phyloP scores from a whole-genome alignment of 108 stramenopile genomes.

The Pseudonitzschia multiseries region DNA sequence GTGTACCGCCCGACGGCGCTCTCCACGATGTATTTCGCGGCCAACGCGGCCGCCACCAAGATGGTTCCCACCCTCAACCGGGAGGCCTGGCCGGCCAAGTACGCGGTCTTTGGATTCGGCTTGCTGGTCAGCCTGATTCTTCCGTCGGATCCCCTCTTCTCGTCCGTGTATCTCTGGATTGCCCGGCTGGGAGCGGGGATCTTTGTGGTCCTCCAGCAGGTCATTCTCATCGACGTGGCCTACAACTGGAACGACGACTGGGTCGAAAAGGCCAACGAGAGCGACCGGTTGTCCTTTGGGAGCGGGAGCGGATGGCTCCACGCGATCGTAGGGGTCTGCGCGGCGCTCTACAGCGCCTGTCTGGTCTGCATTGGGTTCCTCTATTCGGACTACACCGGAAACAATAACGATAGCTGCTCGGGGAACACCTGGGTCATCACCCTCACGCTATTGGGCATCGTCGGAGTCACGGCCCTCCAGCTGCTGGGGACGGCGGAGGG shows the following conservation, averaged over 20 bases:
- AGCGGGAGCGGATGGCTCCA: constrained; percentile 68
- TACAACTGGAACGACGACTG: constrained; percentile 87
- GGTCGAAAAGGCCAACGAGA: constrained; percentile 75
- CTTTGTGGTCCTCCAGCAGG: constrained; percentile 76
- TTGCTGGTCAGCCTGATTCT: constrained; percentile 32
- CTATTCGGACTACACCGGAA: constrained; percentile 64
- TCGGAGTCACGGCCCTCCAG: constrained; percentile 68
- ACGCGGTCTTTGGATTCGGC: constrained; percentile 57
- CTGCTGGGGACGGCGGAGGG: constrained; percentile 71
- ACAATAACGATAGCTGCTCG: constrained; percentile 45
- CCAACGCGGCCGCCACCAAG: constrained; percentile 56
- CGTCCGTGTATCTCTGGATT: constrained; percentile 60
- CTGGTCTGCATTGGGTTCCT: constrained; percentile 72
- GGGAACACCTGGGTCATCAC: constrained; percentile 80
- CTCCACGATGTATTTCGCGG: constrained; percentile 62
- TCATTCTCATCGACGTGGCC: constrained; percentile 85
- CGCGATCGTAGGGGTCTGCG: constrained; percentile 65
- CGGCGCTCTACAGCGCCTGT: constrained; percentile 51
- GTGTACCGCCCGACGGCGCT: constrained; percentile 77
- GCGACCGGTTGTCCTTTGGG: constrained; percentile 71
- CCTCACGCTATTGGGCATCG: constrained; percentile 74
- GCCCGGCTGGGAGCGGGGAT: constrained; percentile 64
- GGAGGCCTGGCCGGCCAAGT: constrained; percentile 83
- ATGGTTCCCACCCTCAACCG: constrained; percentile 55
- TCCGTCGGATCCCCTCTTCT: constrained; percentile 58